These are phyloP conservation scores for Crithidia expoeki DNA, from an alignment of 208 protist genomes.

Conservation along the genomic window DNA sequence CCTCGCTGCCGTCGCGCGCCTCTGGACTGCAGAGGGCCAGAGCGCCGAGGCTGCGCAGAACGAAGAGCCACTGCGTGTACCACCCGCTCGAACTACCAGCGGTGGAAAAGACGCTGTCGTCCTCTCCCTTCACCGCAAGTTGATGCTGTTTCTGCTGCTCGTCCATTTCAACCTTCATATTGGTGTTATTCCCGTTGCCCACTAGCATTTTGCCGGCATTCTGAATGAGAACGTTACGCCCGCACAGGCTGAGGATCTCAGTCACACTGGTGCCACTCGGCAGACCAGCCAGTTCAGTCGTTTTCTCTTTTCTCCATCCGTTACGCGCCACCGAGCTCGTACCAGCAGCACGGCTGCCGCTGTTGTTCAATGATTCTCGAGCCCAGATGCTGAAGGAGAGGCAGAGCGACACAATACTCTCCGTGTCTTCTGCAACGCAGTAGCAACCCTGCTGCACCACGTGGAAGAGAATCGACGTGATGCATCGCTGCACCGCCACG, in stretches of 20 bases:
- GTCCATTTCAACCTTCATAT: not conserved
- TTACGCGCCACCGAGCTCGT: not conserved
- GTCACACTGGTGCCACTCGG: conserved; percentile 18
- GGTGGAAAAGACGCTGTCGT: too few species aligned
- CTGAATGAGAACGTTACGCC: conserved; percentile 34
- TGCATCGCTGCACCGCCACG: conserved; percentile 20
- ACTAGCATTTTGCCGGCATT: not conserved
- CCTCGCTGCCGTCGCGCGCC: conserved; percentile 45
- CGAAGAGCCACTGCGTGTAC: conserved; percentile 50
- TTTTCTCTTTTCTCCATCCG: not conserved
- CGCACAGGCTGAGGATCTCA: conserved; percentile 35
- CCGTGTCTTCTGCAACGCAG: conserved; percentile 29
- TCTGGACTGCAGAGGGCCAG: conserved; percentile 50
- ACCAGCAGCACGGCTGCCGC: not conserved
- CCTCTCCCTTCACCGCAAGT: too few species aligned
- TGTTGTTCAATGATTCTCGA: not conserved
- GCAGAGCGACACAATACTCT: conserved; percentile 38
- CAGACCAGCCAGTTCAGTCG: not conserved
- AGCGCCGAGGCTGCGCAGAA: conserved; percentile 48
- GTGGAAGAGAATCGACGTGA: conserved; percentile 18
- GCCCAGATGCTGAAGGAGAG: conserved; percentile 28
- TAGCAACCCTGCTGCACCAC: conserved; percentile 25
- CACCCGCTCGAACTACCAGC: conserved; percentile 8
- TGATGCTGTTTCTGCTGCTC: too few species aligned
- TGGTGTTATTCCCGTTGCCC: not conserved